phyloP scores from a whole-genome alignment of 306 rosid genomes.

The Vachellia pachyceras region DNA sequence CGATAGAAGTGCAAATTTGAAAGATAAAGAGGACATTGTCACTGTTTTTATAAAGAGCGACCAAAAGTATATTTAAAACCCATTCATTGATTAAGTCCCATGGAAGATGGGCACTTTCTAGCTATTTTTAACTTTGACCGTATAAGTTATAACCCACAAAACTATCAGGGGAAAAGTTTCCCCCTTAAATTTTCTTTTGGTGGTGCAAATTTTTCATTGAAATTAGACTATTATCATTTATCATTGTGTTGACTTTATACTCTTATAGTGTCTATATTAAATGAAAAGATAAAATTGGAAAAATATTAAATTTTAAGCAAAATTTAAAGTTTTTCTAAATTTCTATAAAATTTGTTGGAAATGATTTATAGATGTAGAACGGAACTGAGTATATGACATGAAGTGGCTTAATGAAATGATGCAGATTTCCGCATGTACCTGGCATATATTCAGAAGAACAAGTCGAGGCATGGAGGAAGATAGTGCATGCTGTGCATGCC shows the following conservation, averaged over 20 bases:
- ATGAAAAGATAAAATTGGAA: no score
- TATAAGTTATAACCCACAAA: not conserved
- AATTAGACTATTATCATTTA: not conserved
- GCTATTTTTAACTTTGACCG: not conserved
- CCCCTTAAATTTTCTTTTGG: no score
- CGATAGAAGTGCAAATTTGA: no score
- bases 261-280: no score
- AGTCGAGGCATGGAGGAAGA: constrained; percentile 81
- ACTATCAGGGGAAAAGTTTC: not conserved
- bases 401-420: not conserved
- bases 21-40: no score
- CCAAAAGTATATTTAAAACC: not conserved
- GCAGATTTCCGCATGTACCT: constrained; percentile 60
- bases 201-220: not conserved
- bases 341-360: no score
- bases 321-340: no score
- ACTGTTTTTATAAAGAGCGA: not conserved
- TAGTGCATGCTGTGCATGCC: constrained; percentile 88
- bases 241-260: no score
- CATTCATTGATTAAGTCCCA: not conserved
- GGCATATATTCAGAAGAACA: constrained; percentile 52
- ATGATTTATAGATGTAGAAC: no score
- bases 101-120: not conserved
- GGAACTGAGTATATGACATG: not conserved
- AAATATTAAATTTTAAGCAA: no score